These are phyloP conservation scores for Myxozyma mucilagina DNA, from an alignment of 805 yeast species.

Conservation along the genomic window DNA sequence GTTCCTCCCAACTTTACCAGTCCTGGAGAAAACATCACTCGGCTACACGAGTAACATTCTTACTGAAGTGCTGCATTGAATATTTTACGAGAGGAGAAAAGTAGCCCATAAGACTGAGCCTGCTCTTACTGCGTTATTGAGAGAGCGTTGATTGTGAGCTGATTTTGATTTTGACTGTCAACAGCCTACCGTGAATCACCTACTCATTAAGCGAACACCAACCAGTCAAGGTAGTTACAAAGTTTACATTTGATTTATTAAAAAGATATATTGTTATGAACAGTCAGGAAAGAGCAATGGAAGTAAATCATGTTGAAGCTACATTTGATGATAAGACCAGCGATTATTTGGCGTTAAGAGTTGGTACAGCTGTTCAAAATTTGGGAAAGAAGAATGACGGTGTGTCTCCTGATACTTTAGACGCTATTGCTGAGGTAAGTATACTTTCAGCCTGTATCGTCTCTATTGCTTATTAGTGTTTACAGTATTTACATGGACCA, in stretches of 20 bases:
- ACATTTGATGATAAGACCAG: background rate
- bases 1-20: no score
- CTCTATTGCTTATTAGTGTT: background rate
- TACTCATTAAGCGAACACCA: no score
- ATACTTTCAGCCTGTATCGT: background rate
- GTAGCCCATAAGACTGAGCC: no score
- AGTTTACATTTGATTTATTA: background rate
- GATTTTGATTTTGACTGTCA: no score
- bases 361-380: background rate
- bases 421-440: slow-evolving; percentile 19
- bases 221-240: background rate
- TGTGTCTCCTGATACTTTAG: slow-evolving; percentile 18
- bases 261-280: background rate
- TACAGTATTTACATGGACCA: slow-evolving; percentile 1
- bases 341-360: background rate
- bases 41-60: no score
- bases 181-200: no score
- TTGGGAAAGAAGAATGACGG: slow-evolving; percentile 5
- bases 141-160: no score
- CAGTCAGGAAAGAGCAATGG: background rate
- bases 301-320: background rate
- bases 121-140: no score
- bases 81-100: no score
- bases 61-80: no score
- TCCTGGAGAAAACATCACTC: no score